A percentile compares a stretch with the other conserved stretches of the same genome.
These are phyloP conservation scores for Trifolium fragiferum DNA, from an alignment of 306 rosid species.

Conservation along the genomic window DNA sequence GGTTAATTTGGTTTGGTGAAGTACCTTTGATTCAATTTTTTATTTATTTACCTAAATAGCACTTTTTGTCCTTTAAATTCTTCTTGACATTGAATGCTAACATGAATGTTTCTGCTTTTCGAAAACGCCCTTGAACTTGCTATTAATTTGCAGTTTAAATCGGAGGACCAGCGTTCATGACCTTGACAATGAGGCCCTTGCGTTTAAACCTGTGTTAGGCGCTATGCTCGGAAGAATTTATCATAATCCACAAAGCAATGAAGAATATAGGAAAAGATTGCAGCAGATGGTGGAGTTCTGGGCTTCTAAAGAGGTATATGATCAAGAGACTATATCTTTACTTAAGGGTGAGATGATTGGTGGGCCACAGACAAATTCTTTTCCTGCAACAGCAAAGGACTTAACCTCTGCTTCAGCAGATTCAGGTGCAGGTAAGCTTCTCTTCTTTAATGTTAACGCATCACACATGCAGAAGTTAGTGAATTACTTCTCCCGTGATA, in stretches of 20 bases:
- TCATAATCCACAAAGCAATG: slow-evolving; percentile 89
- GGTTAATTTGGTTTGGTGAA: slow-evolving; percentile 31
- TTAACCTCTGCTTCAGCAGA: slow-evolving; percentile 60
- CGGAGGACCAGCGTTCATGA: slow-evolving; percentile 61
- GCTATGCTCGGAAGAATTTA: slow-evolving; percentile 92
- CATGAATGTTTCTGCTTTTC: slow-evolving; percentile 22
- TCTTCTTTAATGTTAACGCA: slow-evolving; percentile 2
- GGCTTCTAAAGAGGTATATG: slow-evolving; percentile 82
- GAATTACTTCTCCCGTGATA: neutral
- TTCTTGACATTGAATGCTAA: slow-evolving; percentile 28
- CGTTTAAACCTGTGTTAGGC: slow-evolving; percentile 84
- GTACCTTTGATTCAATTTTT: too few relatives aligned
- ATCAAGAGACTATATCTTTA: slow-evolving; percentile 72
- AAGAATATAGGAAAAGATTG: slow-evolving; percentile 81
- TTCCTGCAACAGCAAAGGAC: slow-evolving; percentile 66
- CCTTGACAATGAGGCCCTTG: slow-evolving; percentile 86
- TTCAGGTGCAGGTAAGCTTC: slow-evolving; percentile 62
- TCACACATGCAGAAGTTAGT: slow-evolving; percentile 24
- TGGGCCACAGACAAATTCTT: slow-evolving; percentile 67
- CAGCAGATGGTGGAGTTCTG: slow-evolving; percentile 94
- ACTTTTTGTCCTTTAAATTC: slow-evolving; percentile 14
- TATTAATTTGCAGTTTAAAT: slow-evolving; percentile 61
- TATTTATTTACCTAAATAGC: neutral
- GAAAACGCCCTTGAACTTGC: slow-evolving; percentile 37
- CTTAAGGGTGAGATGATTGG: slow-evolving; percentile 82